Percentiles rank a stretch among this genome's conserved stretches.
phyloP scores from a whole-genome alignment of 2,329 filamentous ascomycete species.

The Neoarthrinium moseri region DNA sequence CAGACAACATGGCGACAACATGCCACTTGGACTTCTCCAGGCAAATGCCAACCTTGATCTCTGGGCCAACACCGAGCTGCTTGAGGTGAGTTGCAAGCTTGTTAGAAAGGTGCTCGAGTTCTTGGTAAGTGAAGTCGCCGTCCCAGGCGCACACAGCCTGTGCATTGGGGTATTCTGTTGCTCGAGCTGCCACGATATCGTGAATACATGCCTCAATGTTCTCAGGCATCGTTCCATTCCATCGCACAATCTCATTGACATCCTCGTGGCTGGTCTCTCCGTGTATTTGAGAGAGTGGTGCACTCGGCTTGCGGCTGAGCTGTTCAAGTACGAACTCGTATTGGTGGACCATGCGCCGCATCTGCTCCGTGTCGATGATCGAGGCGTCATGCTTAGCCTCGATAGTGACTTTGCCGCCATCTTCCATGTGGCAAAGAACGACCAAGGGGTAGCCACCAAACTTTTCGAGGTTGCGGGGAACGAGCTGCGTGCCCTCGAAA shows the following conservation, averaged over 20 bases:
- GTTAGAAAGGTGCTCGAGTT: slow-evolving; percentile 22
- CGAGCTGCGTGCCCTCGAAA: slow-evolving; percentile 8
- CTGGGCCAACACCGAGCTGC: slow-evolving; percentile 21
- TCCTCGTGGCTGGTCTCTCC: slow-evolving; percentile 4
- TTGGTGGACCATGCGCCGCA: slow-evolving; percentile 3
- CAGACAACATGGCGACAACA: not conserved
- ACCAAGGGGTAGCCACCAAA: not conserved
- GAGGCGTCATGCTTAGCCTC: slow-evolving; percentile 1
- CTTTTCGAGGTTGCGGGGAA: not conserved
- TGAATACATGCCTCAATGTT: not conserved
- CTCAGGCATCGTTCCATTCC: slow-evolving; percentile 5
- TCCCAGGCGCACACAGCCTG: slow-evolving; percentile 20
- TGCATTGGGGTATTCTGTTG: not conserved
- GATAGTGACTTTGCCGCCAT: slow-evolving; percentile 2
- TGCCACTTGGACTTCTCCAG: slow-evolving; percentile 33
- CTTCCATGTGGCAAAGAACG: not conserved
- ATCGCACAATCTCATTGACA: not conserved
- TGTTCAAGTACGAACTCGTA: not conserved
- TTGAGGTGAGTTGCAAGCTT: slow-evolving; percentile 19
- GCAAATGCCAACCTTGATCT: slow-evolving; percentile 28
- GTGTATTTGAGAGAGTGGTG: not conserved
- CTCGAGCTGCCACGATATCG: not conserved
- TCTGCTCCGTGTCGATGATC: slow-evolving; percentile 1
- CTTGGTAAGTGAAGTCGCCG: slow-evolving; percentile 24
- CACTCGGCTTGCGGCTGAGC: not conserved